Conservation (phyloP, 768 basidiomycete species). For the Stropharia rugosoannulata region DNA sequence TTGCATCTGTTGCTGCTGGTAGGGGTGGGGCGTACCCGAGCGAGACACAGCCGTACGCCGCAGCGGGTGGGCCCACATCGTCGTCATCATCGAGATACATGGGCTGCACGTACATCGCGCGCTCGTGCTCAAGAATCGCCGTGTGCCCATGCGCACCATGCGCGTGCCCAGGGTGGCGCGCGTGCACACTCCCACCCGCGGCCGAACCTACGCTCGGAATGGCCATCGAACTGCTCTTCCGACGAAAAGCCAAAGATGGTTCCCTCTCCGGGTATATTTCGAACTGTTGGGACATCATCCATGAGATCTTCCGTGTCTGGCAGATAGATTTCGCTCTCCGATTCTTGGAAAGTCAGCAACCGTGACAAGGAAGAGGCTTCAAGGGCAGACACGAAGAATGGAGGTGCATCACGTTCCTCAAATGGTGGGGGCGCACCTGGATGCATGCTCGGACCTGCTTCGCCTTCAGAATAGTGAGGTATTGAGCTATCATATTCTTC, state of each 20-base stretch:
- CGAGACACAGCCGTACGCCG: no score
- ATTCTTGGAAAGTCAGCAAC: conserved; percentile 77
- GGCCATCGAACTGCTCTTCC: conserved; percentile 79
- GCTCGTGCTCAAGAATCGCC: no score
- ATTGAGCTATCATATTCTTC: conserved; percentile 63
- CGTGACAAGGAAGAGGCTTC: conserved; percentile 58
- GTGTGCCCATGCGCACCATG: no score
- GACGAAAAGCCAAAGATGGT: conserved; percentile 68
- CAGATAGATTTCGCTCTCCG: conserved; percentile 76
- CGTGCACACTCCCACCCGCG: no score
- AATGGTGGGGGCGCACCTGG: conserved; percentile 77
- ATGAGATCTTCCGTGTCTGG: conserved; percentile 42
- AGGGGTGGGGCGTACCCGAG: no score
- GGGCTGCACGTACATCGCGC: no score
- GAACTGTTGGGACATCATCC: conserved; percentile 27
- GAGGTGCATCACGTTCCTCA: conserved; percentile 80
- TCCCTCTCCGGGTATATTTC: conserved; percentile 71
- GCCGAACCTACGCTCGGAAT: no score
- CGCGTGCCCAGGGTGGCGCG: no score
- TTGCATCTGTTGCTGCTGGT: no score
- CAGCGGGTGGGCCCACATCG: no score
- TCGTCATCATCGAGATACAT: no score
- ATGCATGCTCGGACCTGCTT: conserved; percentile 76
- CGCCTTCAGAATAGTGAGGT: conserved; percentile 68
- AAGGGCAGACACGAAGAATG: conserved; percentile 56